These are phyloP conservation scores for Coemansia sp. DNA, from an alignment of 192 early-diverging fungal genomes.

Conservation along the genomic window DNA sequence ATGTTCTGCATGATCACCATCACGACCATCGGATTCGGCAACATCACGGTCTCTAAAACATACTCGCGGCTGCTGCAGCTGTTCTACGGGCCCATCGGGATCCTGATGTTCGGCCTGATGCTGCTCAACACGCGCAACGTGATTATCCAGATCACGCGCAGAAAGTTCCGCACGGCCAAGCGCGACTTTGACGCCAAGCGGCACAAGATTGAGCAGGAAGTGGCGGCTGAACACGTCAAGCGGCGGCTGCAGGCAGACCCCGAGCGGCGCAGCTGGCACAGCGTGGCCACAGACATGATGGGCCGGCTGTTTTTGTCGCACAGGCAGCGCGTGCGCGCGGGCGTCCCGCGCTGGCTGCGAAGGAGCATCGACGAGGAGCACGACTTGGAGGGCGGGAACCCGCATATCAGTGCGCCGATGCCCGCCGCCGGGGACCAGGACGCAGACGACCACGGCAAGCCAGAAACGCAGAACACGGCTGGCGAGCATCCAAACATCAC, in stretches of 20 bases:
- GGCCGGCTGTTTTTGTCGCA: constrained; percentile 27
- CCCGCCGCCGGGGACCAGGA: background rate
- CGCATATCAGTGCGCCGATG: background rate
- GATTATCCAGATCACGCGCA: constrained; percentile 38
- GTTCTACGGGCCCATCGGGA: constrained; percentile 46
- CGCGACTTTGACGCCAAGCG: constrained; percentile 35
- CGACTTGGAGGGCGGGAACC: constrained; percentile 9
- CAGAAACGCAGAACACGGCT: no score
- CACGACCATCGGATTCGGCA: constrained; percentile 52
- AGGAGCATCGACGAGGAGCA: constrained; percentile 11
- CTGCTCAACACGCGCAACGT: constrained; percentile 51
- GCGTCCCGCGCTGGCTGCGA: constrained; percentile 41
- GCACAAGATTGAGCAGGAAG: constrained; percentile 35
- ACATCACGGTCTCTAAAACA: constrained; percentile 32
- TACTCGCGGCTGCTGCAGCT: constrained; percentile 42
- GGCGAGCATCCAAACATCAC: constrained; percentile 3
- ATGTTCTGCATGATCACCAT: constrained; percentile 54
- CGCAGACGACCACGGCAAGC: no score
- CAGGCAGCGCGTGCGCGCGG: constrained; percentile 27
- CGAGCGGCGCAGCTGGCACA: constrained; percentile 17
- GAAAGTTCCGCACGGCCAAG: constrained; percentile 26
- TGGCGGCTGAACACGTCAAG: constrained; percentile 25
- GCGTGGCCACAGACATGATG: constrained; percentile 17
- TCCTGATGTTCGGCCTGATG: constrained; percentile 52
- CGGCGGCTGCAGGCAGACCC: constrained; percentile 37